phyloP scores from a whole-genome alignment of 2,329 filamentous ascomycete species.

The Clarireedia sp. region DNA sequence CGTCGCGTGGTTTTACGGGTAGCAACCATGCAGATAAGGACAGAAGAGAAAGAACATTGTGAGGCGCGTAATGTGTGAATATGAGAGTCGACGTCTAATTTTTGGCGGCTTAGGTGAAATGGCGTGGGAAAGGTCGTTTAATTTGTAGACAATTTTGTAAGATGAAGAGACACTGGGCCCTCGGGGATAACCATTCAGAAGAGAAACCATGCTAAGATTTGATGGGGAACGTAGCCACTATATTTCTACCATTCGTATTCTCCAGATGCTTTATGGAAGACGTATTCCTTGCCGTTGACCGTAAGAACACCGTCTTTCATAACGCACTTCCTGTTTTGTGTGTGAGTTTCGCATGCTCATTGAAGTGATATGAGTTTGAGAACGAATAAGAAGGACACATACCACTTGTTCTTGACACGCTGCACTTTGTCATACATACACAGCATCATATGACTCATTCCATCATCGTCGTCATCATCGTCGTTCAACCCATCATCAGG shows the following conservation, averaged over 20 bases:
- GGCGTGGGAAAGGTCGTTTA: too few species aligned
- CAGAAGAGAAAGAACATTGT: too few species aligned
- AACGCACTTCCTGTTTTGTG: slow-evolving; percentile 73
- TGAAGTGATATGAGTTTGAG: neutral
- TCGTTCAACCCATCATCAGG: slow-evolving; percentile 78
- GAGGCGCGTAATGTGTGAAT: too few species aligned
- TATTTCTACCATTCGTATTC: slow-evolving; percentile 85
- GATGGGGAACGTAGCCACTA: too few species aligned
- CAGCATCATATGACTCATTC: slow-evolving; percentile 83
- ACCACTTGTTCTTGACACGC: slow-evolving; percentile 98
- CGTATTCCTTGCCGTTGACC: slow-evolving; percentile 88
- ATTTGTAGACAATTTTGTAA: too few species aligned
- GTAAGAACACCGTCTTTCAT: slow-evolving; percentile 94
- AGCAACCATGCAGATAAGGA: too few species aligned
- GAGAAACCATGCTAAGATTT: neutral
- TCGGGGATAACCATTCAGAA: neutral
- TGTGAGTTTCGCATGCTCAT: neutral
- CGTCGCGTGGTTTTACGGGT: too few species aligned
- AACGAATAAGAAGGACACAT: slow-evolving; percentile 24
- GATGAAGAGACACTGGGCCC: neutral
- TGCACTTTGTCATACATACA: slow-evolving; percentile 99
- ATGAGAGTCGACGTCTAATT: too few species aligned
- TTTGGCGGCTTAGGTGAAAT: too few species aligned
- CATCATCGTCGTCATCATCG: slow-evolving; percentile 80
- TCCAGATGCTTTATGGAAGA: slow-evolving; percentile 95